Conservation (phyloP, 805 yeast species). For the Barnettozyma vustinii region DNA sequence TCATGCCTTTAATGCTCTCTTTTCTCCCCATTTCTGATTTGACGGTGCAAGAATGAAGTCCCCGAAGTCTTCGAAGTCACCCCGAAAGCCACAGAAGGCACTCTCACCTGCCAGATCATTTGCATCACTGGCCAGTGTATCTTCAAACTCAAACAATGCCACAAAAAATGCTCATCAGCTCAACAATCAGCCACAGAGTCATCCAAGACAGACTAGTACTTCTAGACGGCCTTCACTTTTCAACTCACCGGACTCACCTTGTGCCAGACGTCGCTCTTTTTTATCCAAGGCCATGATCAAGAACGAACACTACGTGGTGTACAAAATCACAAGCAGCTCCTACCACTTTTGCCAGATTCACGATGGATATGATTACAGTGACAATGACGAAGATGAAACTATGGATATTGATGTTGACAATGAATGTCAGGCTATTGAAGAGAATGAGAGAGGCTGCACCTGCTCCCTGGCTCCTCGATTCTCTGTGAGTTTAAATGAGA, state of each 20-base stretch:
- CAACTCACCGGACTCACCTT: slow-evolving; percentile 35
- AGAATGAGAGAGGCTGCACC: neutral
- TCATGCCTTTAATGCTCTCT: neutral
- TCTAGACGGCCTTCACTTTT: slow-evolving; percentile 15
- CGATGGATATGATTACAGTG: slow-evolving; percentile 1
- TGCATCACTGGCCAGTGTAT: neutral
- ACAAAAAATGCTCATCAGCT: neutral
- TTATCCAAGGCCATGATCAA: slow-evolving; percentile 52
- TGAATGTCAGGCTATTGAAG: neutral
- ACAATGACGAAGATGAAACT: neutral
- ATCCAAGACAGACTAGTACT: too few species aligned
- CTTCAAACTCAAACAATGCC: neutral
- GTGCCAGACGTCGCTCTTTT: slow-evolving; percentile 51
- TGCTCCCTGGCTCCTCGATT: slow-evolving; percentile 18
- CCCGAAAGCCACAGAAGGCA: neutral
- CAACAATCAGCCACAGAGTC: neutral
- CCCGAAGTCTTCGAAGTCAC: slow-evolving; percentile 3
- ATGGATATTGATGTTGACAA: neutral
- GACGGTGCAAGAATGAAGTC: neutral
- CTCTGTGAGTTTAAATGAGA: slow-evolving; percentile 48
- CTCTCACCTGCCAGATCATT: neutral
- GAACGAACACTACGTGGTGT: slow-evolving; percentile 49
- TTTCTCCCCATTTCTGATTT: neutral
- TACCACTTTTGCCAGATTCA: slow-evolving; percentile 1
- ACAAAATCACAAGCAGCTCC: slow-evolving; percentile 30